Conservation (phyloP, 306 rosid species). For the Sicyos edulis region DNA sequence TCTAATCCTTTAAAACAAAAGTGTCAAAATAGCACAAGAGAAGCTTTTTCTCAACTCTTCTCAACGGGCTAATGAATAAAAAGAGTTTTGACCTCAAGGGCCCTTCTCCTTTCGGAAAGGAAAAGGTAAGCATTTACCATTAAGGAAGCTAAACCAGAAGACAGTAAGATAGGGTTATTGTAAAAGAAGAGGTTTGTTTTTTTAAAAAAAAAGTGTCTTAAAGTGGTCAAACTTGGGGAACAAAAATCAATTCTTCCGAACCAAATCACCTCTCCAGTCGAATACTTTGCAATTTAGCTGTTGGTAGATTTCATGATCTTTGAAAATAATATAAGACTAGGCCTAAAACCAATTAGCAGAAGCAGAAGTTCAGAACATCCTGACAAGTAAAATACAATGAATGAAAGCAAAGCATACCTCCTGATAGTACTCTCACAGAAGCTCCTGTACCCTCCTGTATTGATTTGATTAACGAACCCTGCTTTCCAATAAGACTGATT, state of each 20-base stretch:
- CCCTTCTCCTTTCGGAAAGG: not conserved
- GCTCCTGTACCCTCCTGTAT: conserved; percentile 81
- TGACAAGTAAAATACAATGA: not conserved
- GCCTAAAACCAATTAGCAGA: not conserved
- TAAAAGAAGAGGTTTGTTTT: not conserved
- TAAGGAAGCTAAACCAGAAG: not conserved
- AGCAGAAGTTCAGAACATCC: not conserved
- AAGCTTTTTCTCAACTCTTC: not conserved
- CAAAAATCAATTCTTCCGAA: not conserved
- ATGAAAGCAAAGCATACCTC: conserved; percentile 50
- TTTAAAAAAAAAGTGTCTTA: not conserved
- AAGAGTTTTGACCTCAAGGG: not conserved
- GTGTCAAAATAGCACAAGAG: not conserved
- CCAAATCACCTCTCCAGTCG: not conserved
- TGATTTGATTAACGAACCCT: conserved; percentile 82
- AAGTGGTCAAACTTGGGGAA: not conserved
- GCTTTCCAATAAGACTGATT: conserved; percentile 91
- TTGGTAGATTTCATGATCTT: not conserved
- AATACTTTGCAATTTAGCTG: not conserved
- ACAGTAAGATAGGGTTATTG: not conserved
- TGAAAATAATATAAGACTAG: not conserved
- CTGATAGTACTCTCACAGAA: conserved; percentile 69
- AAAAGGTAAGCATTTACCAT: not conserved
- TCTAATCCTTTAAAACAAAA: not conserved
- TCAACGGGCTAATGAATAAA: not conserved